Conservation (phyloP, 2,329 filamentous ascomycete genomes). For the Diaporthe vexans region DNA sequence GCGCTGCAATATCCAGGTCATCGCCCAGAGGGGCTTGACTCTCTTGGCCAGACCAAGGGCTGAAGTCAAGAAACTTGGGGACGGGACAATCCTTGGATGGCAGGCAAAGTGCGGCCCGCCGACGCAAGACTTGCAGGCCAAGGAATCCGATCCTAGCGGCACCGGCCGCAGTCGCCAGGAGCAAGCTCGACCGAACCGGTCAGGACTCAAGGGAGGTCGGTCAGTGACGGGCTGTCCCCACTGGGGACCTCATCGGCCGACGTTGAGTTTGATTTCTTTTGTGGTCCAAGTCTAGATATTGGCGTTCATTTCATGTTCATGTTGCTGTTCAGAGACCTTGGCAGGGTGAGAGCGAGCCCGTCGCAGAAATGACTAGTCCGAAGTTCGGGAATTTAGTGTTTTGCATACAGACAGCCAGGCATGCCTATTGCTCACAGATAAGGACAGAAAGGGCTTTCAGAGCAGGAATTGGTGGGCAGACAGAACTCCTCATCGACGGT, state of each 20-base stretch:
- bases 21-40: background rate
- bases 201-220: background rate
- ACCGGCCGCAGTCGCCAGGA: slow-evolving; percentile 19
- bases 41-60: slow-evolving; percentile 11
- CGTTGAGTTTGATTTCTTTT: background rate
- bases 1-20: slow-evolving; percentile 27
- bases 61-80: slow-evolving; percentile 10
- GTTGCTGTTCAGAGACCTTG: background rate
- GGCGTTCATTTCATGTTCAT: background rate
- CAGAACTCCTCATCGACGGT: background rate
- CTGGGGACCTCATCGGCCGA: background rate
- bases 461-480: slow-evolving; percentile 1
- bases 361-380: slow-evolving; percentile 6
- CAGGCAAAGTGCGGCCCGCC: slow-evolving; percentile 20
- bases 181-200: slow-evolving; percentile 14
- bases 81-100: slow-evolving; percentile 20
- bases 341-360: background rate
- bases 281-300: background rate
- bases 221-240: slow-evolving; percentile 1
- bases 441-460: background rate
- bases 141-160: slow-evolving; percentile 17
- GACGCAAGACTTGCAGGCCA: slow-evolving; percentile 21
- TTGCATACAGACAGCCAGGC: slow-evolving; percentile 12
- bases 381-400: slow-evolving; percentile 19
- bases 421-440: slow-evolving; percentile 19